Base-by-base conservation (phyloP, 805 yeast genomes). In the Kodamaea jinghongensis region DNA sequence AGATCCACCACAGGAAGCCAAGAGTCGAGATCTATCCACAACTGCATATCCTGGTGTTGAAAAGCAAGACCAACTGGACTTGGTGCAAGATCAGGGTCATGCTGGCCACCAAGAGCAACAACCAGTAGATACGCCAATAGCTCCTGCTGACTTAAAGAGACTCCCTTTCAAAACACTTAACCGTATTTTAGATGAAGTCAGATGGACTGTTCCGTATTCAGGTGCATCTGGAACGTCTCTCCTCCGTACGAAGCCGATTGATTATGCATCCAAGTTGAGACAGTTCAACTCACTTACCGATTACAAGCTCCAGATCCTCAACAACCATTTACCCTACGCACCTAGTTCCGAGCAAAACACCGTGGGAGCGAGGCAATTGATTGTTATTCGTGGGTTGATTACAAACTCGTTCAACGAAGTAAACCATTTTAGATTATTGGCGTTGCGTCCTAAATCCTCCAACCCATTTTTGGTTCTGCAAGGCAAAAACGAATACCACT, bases 181-280 rank as follows among this genome's bases (percentile, higher is more conserved):
- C 50, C 65, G 91, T 39, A 65, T 85, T 14, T 49, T 83, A 15
- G 88, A 82, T 54, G 91, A 84, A 51, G 53, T 84, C 22, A 63
- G 46, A 36, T 46, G 45, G 38, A 46, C 58, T 8, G 48, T 55
- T 8, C 52, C 54, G 17, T 45, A 43, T 17, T 28, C 23, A 14
- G 26, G 28, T 38, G 43, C 20, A 31, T 41, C 12, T 26, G 34
- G 30, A 32, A 27, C 28, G 37, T 52, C 60, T 33, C 49, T 68
- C 14, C 53, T 68, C 23, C 50, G 49, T 34, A 34, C 53, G 26
- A 52, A 52, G 34, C 68, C 74, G 1, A 52, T 74, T 25, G 65
- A 56, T 8, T 75, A 77, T 53, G 55, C 66, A 16, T 17, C 40
- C 25, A 34, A 45, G 14, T 36, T 55, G 31, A 41, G 56, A 12